Conservation (phyloP, 2,329 filamentous ascomycete species). For the Aureobasidium subglaciale region DNA sequence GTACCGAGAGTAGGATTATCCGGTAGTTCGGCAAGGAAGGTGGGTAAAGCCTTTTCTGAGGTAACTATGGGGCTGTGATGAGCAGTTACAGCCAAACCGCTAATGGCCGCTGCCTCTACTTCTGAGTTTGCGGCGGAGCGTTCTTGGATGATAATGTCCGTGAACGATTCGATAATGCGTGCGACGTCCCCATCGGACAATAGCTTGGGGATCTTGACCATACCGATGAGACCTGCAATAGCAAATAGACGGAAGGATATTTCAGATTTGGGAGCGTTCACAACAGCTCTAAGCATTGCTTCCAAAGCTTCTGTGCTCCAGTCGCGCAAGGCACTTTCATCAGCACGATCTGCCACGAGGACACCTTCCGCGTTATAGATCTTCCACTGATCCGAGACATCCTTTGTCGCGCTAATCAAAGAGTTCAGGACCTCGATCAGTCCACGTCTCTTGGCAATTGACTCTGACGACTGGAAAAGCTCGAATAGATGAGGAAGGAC, state of each 20-base stretch:
- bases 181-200: constrained; percentile 36
- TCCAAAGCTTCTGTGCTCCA: constrained; percentile 37
- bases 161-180: constrained; percentile 52
- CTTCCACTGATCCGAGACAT: constrained; percentile 51
- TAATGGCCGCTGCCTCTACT: constrained; percentile 52
- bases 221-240: constrained; percentile 37
- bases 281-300: constrained; percentile 37
- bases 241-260: constrained; percentile 43
- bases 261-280: constrained; percentile 39
- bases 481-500: constrained; percentile 52
- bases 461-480: constrained; percentile 54
- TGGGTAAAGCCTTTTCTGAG: constrained; percentile 58
- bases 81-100: constrained; percentile 53
- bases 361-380: constrained; percentile 21
- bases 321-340: constrained; percentile 33
- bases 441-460: constrained; percentile 55
- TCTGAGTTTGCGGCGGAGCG: constrained; percentile 50
- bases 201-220: constrained; percentile 36
- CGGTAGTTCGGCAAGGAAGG: constrained; percentile 58
- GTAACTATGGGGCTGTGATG: constrained; percentile 55
- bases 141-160: constrained; percentile 55
- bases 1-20: constrained; percentile 44
- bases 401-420: constrained; percentile 51
- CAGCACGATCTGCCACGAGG: constrained; percentile 18
- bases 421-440: constrained; percentile 55